Base-by-base conservation (phyloP, 2,329 filamentous ascomycete species). In the Fusarium mangiferae region DNA sequence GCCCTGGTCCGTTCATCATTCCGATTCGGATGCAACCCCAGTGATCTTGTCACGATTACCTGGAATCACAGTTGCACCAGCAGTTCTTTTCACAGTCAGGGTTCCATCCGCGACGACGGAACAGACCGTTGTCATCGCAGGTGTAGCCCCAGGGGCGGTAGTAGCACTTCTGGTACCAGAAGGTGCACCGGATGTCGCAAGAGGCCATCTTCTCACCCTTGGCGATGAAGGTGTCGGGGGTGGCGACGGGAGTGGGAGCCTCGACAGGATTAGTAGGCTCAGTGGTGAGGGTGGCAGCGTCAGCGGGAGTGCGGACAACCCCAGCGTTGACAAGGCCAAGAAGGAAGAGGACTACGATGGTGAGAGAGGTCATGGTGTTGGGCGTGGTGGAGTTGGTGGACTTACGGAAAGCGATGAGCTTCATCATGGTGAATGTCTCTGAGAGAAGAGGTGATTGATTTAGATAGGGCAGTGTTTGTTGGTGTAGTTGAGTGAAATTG, bases 41-140 rank as follows among this genome's bases (percentile, higher is more conserved):
- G 5, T 30, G 22, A 41, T 45, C 22, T 3, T 35, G 17, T 22
- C 20, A 28, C 33, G 33, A 58, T 17, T 39, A 35, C 62, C 67
- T 67, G n/a, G 51, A 41, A 36, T 67, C 65, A 26, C 65, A 67
- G 30, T 52, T 51, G 52, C 65, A 67, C 51, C 51, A 67, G 44
- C 65, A 67, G 52, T 52, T 22, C 62, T 59, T 58, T 14, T 67
- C 65, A 11, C 65, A 67, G 20, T 61, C 44, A 2, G 65, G 62
- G 65, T 67, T 44, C 62, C 62, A 67, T 28, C 30, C 62, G 2
- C 51, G 64, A 7, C 51, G 62, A 18, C 22, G 12, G 5, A 67
- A 67, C 1, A 35, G 56, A 15, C 64, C 64, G 26, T 22, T 41
- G 39, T 60, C 42, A 2, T 67, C 62, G 18, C 65, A 67, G 7